Base-by-base conservation (phyloP, 306 rosid species). In the Sphenostylis stenocarpa region DNA sequence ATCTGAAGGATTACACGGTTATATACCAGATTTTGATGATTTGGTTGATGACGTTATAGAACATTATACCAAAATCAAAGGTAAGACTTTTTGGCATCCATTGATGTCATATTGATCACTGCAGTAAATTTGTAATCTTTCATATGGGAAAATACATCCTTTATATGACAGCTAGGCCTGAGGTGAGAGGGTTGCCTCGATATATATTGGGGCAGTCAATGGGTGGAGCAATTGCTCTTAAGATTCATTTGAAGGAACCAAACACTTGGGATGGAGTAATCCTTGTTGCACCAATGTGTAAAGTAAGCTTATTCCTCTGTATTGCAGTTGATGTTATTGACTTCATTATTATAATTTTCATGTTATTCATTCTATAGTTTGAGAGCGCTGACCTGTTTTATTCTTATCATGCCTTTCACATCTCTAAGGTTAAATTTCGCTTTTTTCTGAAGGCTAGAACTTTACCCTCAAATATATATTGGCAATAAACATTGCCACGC, bases 221-320 rank as follows among this genome's bases (percentile, higher is more conserved):
- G 98, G 91, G 97, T 20, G 98, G 97, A 75, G 97, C 97, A 19
- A 85, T 95, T 85, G 86, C 97, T 71, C 94, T 95, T 56, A 95
- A 92, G 79, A 84, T 70, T 70, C 98, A 92, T 86, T 84, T 92
- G 75, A 95, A 88, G 87, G 89, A 92, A 77, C 93, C 97, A 41
- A 56, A 77, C 66, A 79, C 80, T 45, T 95, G 93, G 97, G 96
- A 90, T 76, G 98, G 97, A 36, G 77, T 90, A 24, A 77, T 95
- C 76, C 98, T 95, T 48, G 96, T 92, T 43, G 98, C 98, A 52
- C 97, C 97, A 28, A 95, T 95, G 98, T 95, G 97, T 83, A 95
- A 92, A 86, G 98, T 92, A 87, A 73, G 93, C 48, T 16, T 47
- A 39, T 83, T 61, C 60, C 65, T 24, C 56, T 62, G 38, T 21